phyloP scores from a whole-genome alignment of 2,329 filamentous ascomycete species.

The Arthroderma sp. region DNA sequence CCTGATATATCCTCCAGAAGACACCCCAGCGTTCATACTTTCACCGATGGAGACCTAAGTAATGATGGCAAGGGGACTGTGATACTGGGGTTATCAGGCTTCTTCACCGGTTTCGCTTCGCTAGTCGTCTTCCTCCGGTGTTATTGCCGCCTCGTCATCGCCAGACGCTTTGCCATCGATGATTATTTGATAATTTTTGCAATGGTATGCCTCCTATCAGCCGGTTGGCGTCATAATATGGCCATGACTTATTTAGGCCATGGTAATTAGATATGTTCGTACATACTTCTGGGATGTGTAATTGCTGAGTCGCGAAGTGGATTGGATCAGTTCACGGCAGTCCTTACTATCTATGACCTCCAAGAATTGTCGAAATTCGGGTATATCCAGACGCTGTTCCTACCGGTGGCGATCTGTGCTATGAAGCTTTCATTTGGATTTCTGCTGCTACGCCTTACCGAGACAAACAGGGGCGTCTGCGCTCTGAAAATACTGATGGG shows the following conservation, averaged over 20 bases:
- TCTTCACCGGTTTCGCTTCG: slow-evolving; percentile 8
- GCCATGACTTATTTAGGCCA: background rate
- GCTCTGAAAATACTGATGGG: slow-evolving; percentile 31
- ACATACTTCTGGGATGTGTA: slow-evolving; percentile 28
- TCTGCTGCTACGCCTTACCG: slow-evolving; percentile 33
- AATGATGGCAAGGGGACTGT: slow-evolving; percentile 5
- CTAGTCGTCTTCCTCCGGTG: slow-evolving; percentile 8
- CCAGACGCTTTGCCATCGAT: slow-evolving; percentile 7
- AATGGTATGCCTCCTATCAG: slow-evolving; percentile 4
- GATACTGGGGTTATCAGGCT: slow-evolving; percentile 8
- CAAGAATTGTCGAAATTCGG: slow-evolving; percentile 27
- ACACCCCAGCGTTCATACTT: background rate
- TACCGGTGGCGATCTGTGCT: slow-evolving; percentile 32
- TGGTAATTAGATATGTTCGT: slow-evolving; percentile 12
- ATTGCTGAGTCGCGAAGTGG: slow-evolving; percentile 33
- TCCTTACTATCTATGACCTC: slow-evolving; percentile 23
- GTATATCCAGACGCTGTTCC: slow-evolving; percentile 36
- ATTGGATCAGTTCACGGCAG: slow-evolving; percentile 33
- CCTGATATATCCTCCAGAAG: background rate
- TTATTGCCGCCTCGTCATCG: slow-evolving; percentile 7
- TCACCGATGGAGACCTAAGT: background rate
- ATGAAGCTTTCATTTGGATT: slow-evolving; percentile 38
- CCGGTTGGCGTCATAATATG: background rate
- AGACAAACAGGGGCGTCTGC: slow-evolving; percentile 25
- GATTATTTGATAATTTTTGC: slow-evolving; percentile 9